Evolutionary conservation across 176 grass and related monocot species (phyloP).

Genomic region (Thalia dealbata): DNA sequence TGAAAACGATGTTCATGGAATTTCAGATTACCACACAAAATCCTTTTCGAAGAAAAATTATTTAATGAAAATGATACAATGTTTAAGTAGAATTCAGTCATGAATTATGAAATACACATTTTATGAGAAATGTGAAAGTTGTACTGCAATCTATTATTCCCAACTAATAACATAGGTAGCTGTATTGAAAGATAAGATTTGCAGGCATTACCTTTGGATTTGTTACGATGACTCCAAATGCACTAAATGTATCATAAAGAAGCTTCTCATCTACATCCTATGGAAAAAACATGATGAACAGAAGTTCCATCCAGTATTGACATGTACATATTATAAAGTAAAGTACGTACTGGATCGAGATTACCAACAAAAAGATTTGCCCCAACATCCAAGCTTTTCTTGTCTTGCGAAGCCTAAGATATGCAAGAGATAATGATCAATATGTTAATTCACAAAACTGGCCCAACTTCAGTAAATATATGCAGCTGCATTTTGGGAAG

Average conservation of each 20-base stretch:
- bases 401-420: constrained; percentile 96
- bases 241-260: constrained; percentile 98
- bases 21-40: not conserved
- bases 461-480: too few species aligned
- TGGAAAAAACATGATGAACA: constrained; percentile 3
- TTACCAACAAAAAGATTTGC: constrained; percentile 99
- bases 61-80: not conserved
- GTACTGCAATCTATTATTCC: not conserved
- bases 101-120: not conserved
- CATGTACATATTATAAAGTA: constrained; percentile 14
- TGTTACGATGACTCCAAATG: constrained; percentile 92
- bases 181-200: not conserved
- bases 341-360: constrained; percentile 66
- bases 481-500: not conserved
- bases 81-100: not conserved
- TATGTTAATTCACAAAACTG: not conserved
- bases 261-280: constrained; percentile 99
- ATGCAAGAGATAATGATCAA: not conserved
- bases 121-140: not conserved
- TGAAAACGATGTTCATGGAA: too few species aligned
- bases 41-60: not conserved
- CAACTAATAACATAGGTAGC: not conserved
- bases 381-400: constrained; percentile 95
- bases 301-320: not conserved
- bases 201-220: constrained; percentile 76